These are phyloP conservation scores for Talaromyces ruber DNA, from an alignment of 495 filamentous ascomycete species.

Conservation along the genomic window DNA sequence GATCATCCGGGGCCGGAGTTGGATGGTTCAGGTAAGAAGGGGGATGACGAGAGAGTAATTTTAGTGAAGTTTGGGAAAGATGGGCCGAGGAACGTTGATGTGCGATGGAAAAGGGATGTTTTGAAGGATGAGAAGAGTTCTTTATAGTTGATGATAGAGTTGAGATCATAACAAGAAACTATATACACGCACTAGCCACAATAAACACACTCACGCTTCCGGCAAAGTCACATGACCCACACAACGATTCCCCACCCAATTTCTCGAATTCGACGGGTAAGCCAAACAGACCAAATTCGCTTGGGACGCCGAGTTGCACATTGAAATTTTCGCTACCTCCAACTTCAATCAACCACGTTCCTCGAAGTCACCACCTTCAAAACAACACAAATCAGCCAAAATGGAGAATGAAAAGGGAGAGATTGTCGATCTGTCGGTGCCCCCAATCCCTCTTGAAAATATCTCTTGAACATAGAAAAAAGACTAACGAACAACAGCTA, in stretches of 20 bases:
- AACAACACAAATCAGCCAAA: conserved; percentile 41
- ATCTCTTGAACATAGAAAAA: neutral
- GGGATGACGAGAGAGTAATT: conserved; percentile 67
- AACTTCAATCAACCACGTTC: neutral
- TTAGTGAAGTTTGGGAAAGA: conserved; percentile 56
- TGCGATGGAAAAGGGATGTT: conserved; percentile 46
- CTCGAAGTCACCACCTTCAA: conserved; percentile 14
- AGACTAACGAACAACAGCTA: conserved; percentile 52
- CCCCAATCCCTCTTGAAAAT: conserved; percentile 1
- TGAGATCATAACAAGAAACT: neutral
- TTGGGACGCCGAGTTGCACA: conserved; percentile 7
- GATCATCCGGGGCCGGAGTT: conserved; percentile 67
- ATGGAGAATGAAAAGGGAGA: conserved; percentile 99
- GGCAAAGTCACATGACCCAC: conserved; percentile 42
- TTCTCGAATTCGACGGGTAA: neutral
- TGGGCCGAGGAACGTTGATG: conserved; percentile 44
- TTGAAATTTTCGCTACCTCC: neutral
- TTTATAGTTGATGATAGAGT: conserved; percentile 13
- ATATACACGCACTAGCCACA: neutral
- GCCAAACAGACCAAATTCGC: conserved; percentile 6
- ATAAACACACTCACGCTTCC: neutral
- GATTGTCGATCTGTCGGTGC: conserved; percentile 91
- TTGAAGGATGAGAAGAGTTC: conserved; percentile 16
- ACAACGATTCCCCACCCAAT: conserved; percentile 12
- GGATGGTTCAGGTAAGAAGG: conserved; percentile 48